These are phyloP conservation scores for Vicia villosa DNA, from an alignment of 306 rosid species.

Conservation along the genomic window DNA sequence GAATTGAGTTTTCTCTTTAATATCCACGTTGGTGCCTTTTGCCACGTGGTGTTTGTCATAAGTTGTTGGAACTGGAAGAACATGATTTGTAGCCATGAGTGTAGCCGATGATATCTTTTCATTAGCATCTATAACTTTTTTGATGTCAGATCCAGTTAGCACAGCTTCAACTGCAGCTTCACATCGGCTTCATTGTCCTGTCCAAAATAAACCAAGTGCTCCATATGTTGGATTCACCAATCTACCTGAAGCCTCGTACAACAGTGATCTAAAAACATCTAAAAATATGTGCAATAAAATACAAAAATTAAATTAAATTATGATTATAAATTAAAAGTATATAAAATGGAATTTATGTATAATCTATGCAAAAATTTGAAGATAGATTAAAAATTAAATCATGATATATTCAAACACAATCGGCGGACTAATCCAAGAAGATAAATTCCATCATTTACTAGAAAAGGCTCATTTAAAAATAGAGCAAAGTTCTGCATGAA, in stretches of 20 bases:
- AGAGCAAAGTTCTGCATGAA: too few relatives aligned
- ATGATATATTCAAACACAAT: too few relatives aligned
- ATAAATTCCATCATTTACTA: too few relatives aligned
- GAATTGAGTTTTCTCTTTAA: slow-evolving; percentile 35
- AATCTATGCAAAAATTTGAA: not conserved
- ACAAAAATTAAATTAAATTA: not conserved
- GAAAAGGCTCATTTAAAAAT: too few relatives aligned
- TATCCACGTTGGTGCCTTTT: slow-evolving; percentile 5
- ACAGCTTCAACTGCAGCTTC: slow-evolving; percentile 67
- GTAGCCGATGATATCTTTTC: not conserved
- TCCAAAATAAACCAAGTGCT: slow-evolving; percentile 58
- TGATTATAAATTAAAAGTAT: not conserved
- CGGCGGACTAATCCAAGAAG: too few relatives aligned
- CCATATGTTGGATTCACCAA: slow-evolving; percentile 69
- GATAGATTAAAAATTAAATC: not conserved
- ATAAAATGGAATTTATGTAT: not conserved
- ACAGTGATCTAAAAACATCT: slow-evolving; percentile 63
- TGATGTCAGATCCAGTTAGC: slow-evolving; percentile 45
- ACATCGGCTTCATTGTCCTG: slow-evolving; percentile 58
- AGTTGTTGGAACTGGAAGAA: not conserved
- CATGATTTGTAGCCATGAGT: not conserved
- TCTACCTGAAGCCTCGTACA: slow-evolving; percentile 77
- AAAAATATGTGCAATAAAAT: not conserved
- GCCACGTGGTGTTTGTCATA: slow-evolving; percentile 55
- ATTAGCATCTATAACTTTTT: not conserved